Evolutionary conservation across 2,329 filamentous ascomycete genomes (phyloP).

Genomic region (Diaporthe caulivora): DNA sequence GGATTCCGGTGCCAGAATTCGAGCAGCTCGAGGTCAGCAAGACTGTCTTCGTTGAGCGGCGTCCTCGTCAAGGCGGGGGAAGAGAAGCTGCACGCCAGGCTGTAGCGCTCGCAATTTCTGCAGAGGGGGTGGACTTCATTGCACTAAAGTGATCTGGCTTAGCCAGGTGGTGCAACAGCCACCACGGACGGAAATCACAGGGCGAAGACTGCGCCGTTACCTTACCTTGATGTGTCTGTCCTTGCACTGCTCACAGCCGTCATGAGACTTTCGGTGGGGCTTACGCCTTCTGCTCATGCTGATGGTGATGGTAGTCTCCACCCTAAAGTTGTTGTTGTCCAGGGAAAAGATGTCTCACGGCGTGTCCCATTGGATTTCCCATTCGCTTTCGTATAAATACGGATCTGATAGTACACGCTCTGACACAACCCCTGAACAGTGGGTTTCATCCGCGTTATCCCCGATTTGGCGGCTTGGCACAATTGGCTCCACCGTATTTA

Average conservation of each 20-base stretch:
- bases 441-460: background rate
- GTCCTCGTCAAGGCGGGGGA: background rate
- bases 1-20: slow-evolving; percentile 18
- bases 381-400: slow-evolving; percentile 17
- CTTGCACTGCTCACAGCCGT: slow-evolving; percentile 16
- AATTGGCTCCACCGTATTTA: background rate
- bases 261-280: background rate
- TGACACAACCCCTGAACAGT: background rate
- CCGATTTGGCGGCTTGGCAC: background rate
- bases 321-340: background rate
- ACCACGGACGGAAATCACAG: background rate
- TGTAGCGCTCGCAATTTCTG: slow-evolving; percentile 8
- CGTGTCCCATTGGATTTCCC: background rate
- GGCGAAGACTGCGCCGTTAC: background rate
- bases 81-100: slow-evolving; percentile 9
- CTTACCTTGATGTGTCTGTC: slow-evolving; percentile 17
- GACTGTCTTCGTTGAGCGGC: slow-evolving; percentile 9
- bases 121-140: slow-evolving; percentile 8
- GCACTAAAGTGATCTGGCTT: background rate
- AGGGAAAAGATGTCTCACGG: background rate
- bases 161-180: background rate
- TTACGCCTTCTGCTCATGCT: background rate
- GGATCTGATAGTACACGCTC: background rate
- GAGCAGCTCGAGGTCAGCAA: slow-evolving; percentile 3
- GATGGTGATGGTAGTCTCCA: background rate